Percentiles rank a stretch among this genome's conserved stretches.
phyloP scores from a whole-genome alignment of 768 basidiomycete genomes.

The Tylopilus felleus region DNA sequence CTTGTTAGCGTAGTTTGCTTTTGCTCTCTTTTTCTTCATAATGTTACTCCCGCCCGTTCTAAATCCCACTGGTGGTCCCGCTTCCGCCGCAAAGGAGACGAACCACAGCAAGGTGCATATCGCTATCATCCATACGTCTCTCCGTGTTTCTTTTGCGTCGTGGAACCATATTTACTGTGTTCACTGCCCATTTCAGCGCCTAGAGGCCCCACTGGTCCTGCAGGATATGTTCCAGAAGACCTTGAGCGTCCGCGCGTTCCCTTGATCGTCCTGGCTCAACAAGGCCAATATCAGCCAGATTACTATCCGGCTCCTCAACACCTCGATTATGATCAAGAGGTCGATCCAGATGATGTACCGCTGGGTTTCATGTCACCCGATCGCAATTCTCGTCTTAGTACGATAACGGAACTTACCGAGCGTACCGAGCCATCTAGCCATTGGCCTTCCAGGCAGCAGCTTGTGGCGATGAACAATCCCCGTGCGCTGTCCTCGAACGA shows the following conservation, averaged over 20 bases:
- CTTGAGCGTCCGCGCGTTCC: conserved; percentile 49
- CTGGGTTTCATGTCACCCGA: conserved; percentile 32
- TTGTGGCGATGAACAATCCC: conserved; percentile 38
- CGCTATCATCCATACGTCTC: conserved; percentile 26
- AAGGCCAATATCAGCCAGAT: conserved; percentile 38
- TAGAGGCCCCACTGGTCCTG: conserved; percentile 9
- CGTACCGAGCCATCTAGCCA: conserved; percentile 54
- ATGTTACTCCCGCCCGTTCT: conserved; percentile 26
- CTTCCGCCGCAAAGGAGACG: conserved; percentile 34
- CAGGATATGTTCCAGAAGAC: conserved; percentile 25
- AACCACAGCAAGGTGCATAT: conserved; percentile 60
- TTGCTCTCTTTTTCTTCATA: conserved; percentile 31
- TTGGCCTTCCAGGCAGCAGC: conserved; percentile 43
- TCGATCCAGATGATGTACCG: conserved; percentile 29
- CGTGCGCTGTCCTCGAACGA: conserved; percentile 34
- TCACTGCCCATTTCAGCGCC: conserved; percentile 20
- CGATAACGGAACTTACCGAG: conserved; percentile 68
- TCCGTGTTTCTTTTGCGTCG: conserved; percentile 14
- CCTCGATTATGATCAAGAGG: conserved; percentile 22
- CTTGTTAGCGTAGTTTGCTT: conserved; percentile 35
- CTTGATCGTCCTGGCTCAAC: conserved; percentile 59
- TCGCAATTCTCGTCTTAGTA: conserved; percentile 46
- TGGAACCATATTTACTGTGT: conserved; percentile 20
- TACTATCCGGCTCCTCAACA: conserved; percentile 26
- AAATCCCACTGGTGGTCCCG: conserved; percentile 35